Evolutionary conservation across 2,329 filamentous ascomycete species (phyloP).

Genomic region (Venturia nashicola): DNA sequence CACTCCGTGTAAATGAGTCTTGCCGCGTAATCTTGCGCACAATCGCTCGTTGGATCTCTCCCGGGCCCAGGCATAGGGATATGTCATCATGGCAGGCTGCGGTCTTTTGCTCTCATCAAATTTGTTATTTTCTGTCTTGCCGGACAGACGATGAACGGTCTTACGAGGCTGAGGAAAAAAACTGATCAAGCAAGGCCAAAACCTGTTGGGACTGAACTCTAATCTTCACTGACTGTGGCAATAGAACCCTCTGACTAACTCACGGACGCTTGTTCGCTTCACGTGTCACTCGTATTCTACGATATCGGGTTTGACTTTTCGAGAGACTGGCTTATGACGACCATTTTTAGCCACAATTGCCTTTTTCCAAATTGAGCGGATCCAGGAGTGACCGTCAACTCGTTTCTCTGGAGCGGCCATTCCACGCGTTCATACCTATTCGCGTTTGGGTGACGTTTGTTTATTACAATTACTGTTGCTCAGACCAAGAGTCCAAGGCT

Average conservation of each 20-base stretch:
- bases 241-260: background rate
- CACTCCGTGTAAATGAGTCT: background rate
- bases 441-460: background rate
- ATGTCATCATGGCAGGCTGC: background rate
- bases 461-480: background rate
- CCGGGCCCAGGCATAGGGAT: background rate
- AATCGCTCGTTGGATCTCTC: background rate
- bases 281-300: background rate
- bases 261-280: too few relatives aligned
- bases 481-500: background rate
- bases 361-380: background rate
- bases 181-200: background rate
- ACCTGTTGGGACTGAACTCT: background rate
- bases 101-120: background rate
- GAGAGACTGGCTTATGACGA: background rate
- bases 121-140: background rate
- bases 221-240: background rate
- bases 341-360: background rate
- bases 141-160: too few relatives aligned
- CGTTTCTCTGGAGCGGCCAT: background rate
- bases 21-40: background rate
- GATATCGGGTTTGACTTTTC: background rate
- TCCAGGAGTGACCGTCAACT: background rate
- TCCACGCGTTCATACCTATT: background rate
- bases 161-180: background rate